Base-by-base conservation (phyloP, 2,329 filamentous ascomycete species). In the Thermothelomyces thermophilus region DNA sequence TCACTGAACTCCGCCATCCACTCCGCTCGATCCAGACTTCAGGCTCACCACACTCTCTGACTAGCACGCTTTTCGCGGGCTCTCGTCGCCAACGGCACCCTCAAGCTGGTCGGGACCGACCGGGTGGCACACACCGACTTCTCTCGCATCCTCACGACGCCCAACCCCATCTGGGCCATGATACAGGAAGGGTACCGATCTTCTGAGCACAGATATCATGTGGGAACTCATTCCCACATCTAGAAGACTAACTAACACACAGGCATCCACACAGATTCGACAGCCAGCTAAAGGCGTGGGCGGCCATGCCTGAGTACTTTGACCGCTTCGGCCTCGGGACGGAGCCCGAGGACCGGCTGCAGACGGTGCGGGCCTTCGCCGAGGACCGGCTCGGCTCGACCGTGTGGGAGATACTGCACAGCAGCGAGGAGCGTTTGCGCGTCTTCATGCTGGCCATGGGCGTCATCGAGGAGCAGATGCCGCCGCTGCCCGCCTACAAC, bases 241-340 rank as follows among this genome's bases (percentile, higher is more conserved):
- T n/a, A n/a, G n/a, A n/a, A n/a, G n/a, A n/a, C n/a, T n/a, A n/a
- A 41, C 8, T 26, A 3, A 35, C 33, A 35, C 33, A 35, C 14
- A 3, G 14, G 13, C 33, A n/a, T n/a, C 9, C 4, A 17, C 30
- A 11, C 34, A 65, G 62, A 4, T 64, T 62, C 41, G 63, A 65
- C 28, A 55, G 54, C 24, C 55, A 59, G 11, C 17, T 46, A n/a
- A 8, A 48, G 4, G 31, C 60, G 10, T 51, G 60, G 19, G 22
- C 56, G 9, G 52, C 56, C 43, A 56, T 66, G 39, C 62, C 65
- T 0, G 50, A 57, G 2, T 70, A 66, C 51, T 69, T 69, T 36
- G 55, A 59, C 7, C 43, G 58, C 17, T 64, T 63, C 44, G 65
- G 65, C 30, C 58, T 58, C 26, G 56, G 56, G n/a, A 14, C 17